Conservation (phyloP, 441 rosid species). For the Capsella rubella region DNA sequence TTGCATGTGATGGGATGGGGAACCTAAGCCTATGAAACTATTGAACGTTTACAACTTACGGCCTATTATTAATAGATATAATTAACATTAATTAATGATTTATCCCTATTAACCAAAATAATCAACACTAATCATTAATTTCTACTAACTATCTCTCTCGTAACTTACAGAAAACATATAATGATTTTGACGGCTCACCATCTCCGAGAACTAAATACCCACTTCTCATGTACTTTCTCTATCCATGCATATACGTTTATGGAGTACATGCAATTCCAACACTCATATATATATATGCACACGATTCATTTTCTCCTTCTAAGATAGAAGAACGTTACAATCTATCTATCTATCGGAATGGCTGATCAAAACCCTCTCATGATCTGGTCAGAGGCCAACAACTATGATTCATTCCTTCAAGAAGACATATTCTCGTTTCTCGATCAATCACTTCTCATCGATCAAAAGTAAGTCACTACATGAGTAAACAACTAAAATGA, state of each 20-base stretch:
- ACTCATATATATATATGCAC: conserved; percentile 9
- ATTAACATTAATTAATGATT: conserved; percentile 9
- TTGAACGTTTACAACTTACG: conserved; percentile 30
- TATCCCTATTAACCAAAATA: conserved; percentile 31
- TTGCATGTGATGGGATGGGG: conserved; percentile 39
- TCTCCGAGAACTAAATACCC: conserved; percentile 38
- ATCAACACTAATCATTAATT: conserved; percentile 36
- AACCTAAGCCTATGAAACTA: conserved; percentile 33
- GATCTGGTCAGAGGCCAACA: conserved; percentile 27
- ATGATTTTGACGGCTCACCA: conserved; percentile 43
- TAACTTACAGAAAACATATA: conserved; percentile 43
- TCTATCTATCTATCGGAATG: conserved; percentile 13
- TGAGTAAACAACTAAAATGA: neutral
- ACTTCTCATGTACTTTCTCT: conserved; percentile 16
- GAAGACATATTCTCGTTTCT: conserved; percentile 27
- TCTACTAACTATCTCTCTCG: conserved; percentile 33
- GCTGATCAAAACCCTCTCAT: neutral
- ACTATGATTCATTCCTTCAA: conserved; percentile 29
- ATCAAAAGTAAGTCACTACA: conserved; percentile 27
- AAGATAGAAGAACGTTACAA: conserved; percentile 8
- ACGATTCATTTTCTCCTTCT: conserved; percentile 25
- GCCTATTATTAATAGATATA: conserved; percentile 36
- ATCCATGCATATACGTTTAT: conserved; percentile 17
- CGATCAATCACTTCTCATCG: conserved; percentile 29
- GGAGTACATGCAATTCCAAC: neutral